Evolutionary conservation across 2,329 filamentous ascomycete genomes (phyloP).

Genomic region (Ophiostoma himal-ulmi): DNA sequence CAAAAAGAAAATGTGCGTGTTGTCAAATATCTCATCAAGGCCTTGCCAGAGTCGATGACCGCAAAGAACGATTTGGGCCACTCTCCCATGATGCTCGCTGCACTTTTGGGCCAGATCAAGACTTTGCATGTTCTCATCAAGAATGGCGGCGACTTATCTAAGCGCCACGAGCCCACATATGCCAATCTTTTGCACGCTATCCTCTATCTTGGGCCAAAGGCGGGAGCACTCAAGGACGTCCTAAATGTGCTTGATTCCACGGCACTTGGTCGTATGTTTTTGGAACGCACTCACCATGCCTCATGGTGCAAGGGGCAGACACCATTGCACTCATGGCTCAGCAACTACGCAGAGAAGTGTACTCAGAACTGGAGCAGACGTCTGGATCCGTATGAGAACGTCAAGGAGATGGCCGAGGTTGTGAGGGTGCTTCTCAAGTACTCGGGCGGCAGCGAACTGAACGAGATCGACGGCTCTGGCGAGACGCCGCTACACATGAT

Average conservation of each 20-base stretch:
- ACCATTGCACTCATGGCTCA: neutral
- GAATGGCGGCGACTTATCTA: neutral
- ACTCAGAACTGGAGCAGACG: neutral
- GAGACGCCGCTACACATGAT: constrained; percentile 60
- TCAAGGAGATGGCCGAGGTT: neutral
- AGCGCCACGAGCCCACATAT: neutral
- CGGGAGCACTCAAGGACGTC: neutral
- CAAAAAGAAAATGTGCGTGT: neutral
- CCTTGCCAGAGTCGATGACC: neutral
- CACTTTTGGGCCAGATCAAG: neutral
- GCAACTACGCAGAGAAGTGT: neutral
- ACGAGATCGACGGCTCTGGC: constrained; percentile 57
- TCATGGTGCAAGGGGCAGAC: neutral
- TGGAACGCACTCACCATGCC: neutral
- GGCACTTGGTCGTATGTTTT: neutral
- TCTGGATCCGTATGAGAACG: neutral
- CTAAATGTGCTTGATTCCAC: neutral
- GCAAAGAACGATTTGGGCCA: neutral
- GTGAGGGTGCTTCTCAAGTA: constrained; percentile 46
- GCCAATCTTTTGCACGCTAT: neutral
- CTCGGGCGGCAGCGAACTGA: constrained; percentile 51
- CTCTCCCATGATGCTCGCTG: neutral
- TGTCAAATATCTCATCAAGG: neutral
- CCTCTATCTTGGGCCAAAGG: neutral
- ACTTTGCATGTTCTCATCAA: neutral